phyloP scores from a whole-genome alignment of 2,329 filamentous ascomycete genomes.

The Beauveria scarabaeidicola region DNA sequence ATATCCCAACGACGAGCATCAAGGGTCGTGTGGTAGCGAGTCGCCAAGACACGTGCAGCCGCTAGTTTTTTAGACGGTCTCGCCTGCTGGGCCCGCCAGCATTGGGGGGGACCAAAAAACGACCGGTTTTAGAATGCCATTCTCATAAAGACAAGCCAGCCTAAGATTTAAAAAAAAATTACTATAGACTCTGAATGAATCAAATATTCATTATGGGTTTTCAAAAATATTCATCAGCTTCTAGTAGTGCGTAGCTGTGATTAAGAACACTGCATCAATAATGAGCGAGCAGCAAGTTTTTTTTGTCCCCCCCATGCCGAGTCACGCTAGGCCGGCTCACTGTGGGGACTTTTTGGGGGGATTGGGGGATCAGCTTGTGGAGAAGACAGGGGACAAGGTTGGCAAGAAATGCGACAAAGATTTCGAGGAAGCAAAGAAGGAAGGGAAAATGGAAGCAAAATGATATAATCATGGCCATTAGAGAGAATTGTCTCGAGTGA shows the following conservation, averaged over 20 bases:
- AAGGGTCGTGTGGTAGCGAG: neutral
- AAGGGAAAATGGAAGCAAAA: neutral
- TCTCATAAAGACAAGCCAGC: no score
- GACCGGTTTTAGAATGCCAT: no score
- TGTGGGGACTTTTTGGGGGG: neutral
- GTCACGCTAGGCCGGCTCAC: neutral
- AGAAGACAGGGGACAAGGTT: neutral
- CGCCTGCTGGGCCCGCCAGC: neutral
- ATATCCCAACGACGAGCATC: neutral
- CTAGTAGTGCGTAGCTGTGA: no score
- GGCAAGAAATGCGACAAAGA: neutral
- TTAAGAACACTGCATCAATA: no score
- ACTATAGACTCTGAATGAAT: no score
- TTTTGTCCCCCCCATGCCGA: no score
- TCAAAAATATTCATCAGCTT: no score
- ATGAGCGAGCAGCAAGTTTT: no score
- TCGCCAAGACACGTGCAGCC: neutral
- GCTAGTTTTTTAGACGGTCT: neutral
- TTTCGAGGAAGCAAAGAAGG: neutral
- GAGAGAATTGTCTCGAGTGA: neutral
- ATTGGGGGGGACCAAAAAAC: no score
- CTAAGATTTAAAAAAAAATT: no score
- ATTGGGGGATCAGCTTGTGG: neutral
- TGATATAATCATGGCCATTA: neutral
- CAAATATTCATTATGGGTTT: no score